Percentiles rank a stretch among this genome's conserved stretches.
phyloP scores from a whole-genome alignment of 345 rosid genomes.

The Angophora floribunda region DNA sequence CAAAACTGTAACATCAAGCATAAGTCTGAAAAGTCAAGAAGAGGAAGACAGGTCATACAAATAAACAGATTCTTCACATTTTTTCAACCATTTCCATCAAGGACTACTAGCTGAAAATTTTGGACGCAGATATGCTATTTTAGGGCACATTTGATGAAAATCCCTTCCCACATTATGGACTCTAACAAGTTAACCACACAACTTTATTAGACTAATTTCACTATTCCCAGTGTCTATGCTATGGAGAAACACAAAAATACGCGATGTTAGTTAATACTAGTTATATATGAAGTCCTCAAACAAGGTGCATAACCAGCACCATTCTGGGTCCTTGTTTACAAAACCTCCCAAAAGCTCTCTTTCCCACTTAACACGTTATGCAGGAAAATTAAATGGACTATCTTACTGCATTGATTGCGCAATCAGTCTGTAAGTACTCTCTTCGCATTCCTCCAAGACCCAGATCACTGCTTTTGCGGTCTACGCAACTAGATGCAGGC shows the following conservation, averaged over 20 bases:
- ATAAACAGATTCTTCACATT: neutral
- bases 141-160: neutral
- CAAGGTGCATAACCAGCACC: neutral
- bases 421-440: slow-evolving; percentile 87
- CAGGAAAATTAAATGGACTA: slow-evolving; percentile 1
- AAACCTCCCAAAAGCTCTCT: neutral
- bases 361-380: neutral
- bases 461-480: slow-evolving; percentile 95
- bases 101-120: neutral
- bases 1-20: neutral
- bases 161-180: neutral
- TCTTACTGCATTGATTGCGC: slow-evolving; percentile 73
- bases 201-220: neutral
- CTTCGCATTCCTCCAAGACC: slow-evolving; percentile 78
- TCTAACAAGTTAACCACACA: neutral
- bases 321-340: neutral
- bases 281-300: neutral
- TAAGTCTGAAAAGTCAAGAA: neutral
- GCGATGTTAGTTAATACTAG: neutral
- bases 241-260: neutral
- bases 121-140: neutral
- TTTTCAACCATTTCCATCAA: neutral
- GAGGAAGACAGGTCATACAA: neutral
- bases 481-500: slow-evolving; percentile 53
- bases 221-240: neutral